Evolutionary conservation across 768 basidiomycete genomes (phyloP), one percentile per base, ranked within the genome.

Genomic region (Calocybe indica): DNA sequence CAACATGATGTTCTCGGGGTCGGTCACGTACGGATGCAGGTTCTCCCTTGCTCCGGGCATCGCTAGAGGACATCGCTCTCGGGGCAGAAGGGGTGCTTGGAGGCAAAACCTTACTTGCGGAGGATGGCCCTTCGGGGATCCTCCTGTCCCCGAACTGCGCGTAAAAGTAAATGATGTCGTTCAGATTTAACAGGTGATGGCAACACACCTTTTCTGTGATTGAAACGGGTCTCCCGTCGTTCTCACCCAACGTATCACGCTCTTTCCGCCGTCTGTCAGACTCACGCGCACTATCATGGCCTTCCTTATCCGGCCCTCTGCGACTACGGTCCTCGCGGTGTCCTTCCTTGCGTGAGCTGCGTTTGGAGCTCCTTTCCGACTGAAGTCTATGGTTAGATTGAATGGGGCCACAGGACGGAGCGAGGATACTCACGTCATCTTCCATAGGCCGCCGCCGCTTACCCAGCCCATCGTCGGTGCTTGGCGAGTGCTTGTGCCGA

Each of bases 281-380:
- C 15, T 90, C 88, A 46, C 84, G 78, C 29, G 64, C 69, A 40
- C 85, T 75, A 30, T 88, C 85, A 49, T 82, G 78, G 28, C 72
- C 62, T 40, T 88, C 86, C 60, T 87, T 87, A 38, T 88, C 88
- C 9, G 71, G 67, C 10, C 71, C 70, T 45, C 87, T 79, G 28
- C 87, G 80, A 52, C 68, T 68, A 33, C 87, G 75, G 35, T 90
- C 88, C 47, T 90, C 88, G 42, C 87, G 80, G 57, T 88, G 85
- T 30, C 78, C 65, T 2, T 89, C 87, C 59, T 86, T 87, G 42
- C 88, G 81, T 48, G 88, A 84, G 49, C 79, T 78, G n/a, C 88
- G 83, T 62, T 91, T 91, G n/a, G 82, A 76, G 32, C 75, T 74
- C 54, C 88, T 79, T 44, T 91, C 88, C 51, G 79, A 66, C 86